phyloP scores from a whole-genome alignment of 2,329 filamentous ascomycete genomes.

The Aureobasidium leucospermi region DNA sequence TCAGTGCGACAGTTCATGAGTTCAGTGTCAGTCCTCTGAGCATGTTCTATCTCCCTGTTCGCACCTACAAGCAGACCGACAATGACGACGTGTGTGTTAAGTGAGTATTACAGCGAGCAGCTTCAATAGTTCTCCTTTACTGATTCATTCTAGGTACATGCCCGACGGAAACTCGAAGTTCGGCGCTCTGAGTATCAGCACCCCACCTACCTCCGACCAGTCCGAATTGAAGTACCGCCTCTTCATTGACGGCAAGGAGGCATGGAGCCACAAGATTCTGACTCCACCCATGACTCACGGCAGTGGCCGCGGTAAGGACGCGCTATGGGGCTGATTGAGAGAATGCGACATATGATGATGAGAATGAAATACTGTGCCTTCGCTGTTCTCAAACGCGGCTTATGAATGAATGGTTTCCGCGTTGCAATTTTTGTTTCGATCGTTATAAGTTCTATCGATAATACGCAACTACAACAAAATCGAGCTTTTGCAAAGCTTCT shows the following conservation, averaged over 20 bases:
- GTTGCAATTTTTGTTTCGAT: too few species aligned
- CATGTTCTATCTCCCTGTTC: conserved; percentile 85
- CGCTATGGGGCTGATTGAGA: conserved; percentile 34
- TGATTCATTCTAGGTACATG: conserved; percentile 52
- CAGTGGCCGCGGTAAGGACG: conserved; percentile 36
- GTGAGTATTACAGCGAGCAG: conserved; percentile 44
- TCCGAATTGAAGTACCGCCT: conserved; percentile 73
- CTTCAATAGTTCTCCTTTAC: not conserved
- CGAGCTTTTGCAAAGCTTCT: too few species aligned
- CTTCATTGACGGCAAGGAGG: conserved; percentile 72
- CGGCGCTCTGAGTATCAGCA: conserved; percentile 71
- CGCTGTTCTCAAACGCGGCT: not conserved
- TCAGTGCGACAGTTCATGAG: conserved; percentile 67
- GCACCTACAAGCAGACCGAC: conserved; percentile 76
- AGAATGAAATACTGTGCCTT: not conserved
- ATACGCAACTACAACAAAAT: too few species aligned
- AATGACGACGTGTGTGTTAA: conserved; percentile 76
- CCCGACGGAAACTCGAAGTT: conserved; percentile 86
- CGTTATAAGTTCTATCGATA: too few species aligned
- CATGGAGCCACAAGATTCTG: conserved; percentile 56
- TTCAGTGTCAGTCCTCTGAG: conserved; percentile 86
- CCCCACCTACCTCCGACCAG: conserved; percentile 54
- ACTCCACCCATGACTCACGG: conserved; percentile 36
- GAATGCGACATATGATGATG: not conserved
- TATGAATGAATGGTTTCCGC: not conserved